These are phyloP conservation scores for Penicillium aurantiogriseum DNA, from an alignment of 2,329 filamentous ascomycete species.

Conservation along the genomic window DNA sequence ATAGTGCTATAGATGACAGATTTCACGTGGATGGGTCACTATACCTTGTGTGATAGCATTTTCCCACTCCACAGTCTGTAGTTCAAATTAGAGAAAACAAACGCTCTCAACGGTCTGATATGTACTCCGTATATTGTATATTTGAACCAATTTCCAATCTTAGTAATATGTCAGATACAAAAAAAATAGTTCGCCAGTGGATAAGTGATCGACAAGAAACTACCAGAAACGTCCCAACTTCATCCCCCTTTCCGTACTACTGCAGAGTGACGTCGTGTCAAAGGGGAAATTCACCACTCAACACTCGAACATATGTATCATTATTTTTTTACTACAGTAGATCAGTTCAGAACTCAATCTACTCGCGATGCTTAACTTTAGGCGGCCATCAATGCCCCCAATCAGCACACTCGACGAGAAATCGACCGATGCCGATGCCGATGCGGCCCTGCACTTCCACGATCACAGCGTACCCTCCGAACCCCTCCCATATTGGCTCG, in stretches of 20 bases:
- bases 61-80: background rate
- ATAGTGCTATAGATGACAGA: background rate
- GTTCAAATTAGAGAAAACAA: background rate
- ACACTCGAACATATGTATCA: background rate
- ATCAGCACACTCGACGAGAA: constrained; percentile 27
- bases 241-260: constrained; percentile 1
- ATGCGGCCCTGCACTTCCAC: constrained; percentile 8
- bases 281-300: background rate
- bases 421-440: constrained; percentile 12
- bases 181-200: constrained; percentile 14
- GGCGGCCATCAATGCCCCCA: constrained; percentile 17
- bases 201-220: constrained; percentile 16
- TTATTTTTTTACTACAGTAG: background rate
- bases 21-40: background rate
- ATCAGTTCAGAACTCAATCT: background rate
- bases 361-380: constrained; percentile 12
- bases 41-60: background rate
- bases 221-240: constrained; percentile 1
- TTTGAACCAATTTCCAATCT: background rate
- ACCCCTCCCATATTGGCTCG: constrained; percentile 71
- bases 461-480: constrained; percentile 13
- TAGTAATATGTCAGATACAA: background rate
- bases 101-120: background rate
- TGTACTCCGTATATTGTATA: too few relatives aligned
- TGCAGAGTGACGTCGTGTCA: constrained; percentile 10